Evolutionary conservation across 2,329 filamentous ascomycete genomes (phyloP).

Genomic region (Colletotrichum tanaceti): DNA sequence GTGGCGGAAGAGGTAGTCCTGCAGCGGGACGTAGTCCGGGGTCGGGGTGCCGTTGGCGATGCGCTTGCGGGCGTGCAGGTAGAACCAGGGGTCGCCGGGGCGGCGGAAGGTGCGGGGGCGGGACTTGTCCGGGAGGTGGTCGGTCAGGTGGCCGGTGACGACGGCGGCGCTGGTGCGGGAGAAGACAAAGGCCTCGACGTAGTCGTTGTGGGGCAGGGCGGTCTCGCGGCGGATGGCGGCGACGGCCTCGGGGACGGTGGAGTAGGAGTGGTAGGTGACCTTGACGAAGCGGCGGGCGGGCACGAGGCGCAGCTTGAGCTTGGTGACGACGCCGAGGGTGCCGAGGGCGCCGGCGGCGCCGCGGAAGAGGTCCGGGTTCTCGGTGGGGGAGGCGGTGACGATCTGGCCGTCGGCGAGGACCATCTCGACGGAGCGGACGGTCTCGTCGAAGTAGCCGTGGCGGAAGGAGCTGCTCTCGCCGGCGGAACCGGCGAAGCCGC

Average conservation of each 20-base stretch:
- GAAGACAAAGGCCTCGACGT: slow-evolving; percentile 77
- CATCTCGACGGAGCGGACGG: slow-evolving; percentile 71
- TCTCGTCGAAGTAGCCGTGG: slow-evolving; percentile 73
- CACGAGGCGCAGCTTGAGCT: slow-evolving; percentile 70
- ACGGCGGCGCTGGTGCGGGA: slow-evolving; percentile 66
- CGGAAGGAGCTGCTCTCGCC: slow-evolving; percentile 77
- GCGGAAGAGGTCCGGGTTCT: slow-evolving; percentile 70
- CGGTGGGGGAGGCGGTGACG: slow-evolving; percentile 63
- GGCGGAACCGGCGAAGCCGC: slow-evolving; percentile 74
- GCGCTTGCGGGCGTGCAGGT: slow-evolving; percentile 66
- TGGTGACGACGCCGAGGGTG: slow-evolving; percentile 73
- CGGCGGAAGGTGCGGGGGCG: slow-evolving; percentile 64
- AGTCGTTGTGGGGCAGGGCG: slow-evolving; percentile 62
- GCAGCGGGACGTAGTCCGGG: slow-evolving; percentile 68
- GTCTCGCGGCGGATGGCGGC: slow-evolving; percentile 59
- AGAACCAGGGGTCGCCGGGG: slow-evolving; percentile 77
- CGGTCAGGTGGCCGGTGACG: slow-evolving; percentile 68
- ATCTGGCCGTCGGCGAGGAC: slow-evolving; percentile 71
- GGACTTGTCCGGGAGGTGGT: slow-evolving; percentile 54
- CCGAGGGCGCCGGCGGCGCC: slow-evolving; percentile 75
- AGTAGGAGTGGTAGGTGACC: slow-evolving; percentile 64
- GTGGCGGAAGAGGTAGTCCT: slow-evolving; percentile 78
- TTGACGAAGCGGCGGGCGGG: slow-evolving; percentile 67
- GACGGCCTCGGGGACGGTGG: slow-evolving; percentile 53
- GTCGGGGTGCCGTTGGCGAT: slow-evolving; percentile 45